Evolutionary conservation across 441 rosid genomes (phyloP), one percentile per base, ranked within the genome.

Genomic region (Pelargonium fulgidum): DNA sequence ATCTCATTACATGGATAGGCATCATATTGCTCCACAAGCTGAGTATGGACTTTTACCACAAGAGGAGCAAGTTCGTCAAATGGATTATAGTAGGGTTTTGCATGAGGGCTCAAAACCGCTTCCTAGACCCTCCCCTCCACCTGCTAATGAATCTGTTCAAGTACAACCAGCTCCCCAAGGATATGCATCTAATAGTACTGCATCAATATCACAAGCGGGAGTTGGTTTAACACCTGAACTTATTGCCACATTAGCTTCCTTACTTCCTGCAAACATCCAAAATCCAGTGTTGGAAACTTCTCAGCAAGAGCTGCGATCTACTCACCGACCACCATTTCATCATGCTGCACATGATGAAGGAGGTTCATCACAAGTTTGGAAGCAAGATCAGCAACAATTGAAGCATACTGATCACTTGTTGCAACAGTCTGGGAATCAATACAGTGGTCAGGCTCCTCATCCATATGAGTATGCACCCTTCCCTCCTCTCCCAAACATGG

Each of bases 171-270:
- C 69, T 71, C 65, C 84, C 75, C 84, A 77, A 65, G 82, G 78
- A 41, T 76, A 80, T 68, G 70, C 74, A 10, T 63, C 78, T 59
- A 79, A 22, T 62, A 82, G 74, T 67, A 45, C 75, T 47, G 66
- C 76, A 20, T 66, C 79, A 52, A 69, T 66, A 19, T 79, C 94
- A 50, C 90, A 80, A 80, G 70, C 85, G 42, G 89, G 96, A 69
- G 81, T 87, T 50, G 79, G 85, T 39, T 81, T 90, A 68, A 85
- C 99, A 2, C 97, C 96, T 0, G 97, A 94, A 79, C 89, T 92
- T 50, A 80, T 94, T 73, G 93, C 97, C 54, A 81, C 89, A 70
- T 81, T 94, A 77, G 76, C 94, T 47, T 78, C 91, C 54, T 72
- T 94, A n/a, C 71, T 94, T 71, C 99, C 98, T 36, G 71, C 84